phyloP scores from a whole-genome alignment of 2,329 filamentous ascomycete species.

The Fusarium virguliforme region DNA sequence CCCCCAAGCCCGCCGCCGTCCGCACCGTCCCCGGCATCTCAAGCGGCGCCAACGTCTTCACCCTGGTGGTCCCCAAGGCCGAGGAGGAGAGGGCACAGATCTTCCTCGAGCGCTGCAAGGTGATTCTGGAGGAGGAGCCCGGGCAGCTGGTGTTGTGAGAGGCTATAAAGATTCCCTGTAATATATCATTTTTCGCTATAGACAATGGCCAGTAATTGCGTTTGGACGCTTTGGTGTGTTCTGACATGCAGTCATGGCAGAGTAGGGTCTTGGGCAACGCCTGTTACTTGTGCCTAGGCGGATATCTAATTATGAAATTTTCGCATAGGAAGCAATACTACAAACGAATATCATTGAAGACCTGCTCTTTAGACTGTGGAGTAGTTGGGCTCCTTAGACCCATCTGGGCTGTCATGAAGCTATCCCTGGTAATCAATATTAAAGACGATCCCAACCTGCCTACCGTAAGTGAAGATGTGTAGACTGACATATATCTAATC shows the following conservation, averaged over 20 bases:
- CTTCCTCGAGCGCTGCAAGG: slow-evolving; percentile 91
- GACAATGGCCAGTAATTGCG: slow-evolving; percentile 49
- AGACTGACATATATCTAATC: no score
- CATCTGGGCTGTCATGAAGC: no score
- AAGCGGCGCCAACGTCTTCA: slow-evolving; percentile 82
- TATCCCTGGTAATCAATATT: no score
- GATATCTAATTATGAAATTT: slow-evolving; percentile 8
- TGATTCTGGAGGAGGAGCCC: slow-evolving; percentile 84
- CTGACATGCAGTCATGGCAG: slow-evolving; percentile 14
- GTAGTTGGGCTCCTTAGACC: no score
- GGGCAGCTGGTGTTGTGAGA: slow-evolving; percentile 79
- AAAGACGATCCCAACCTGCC: no score
- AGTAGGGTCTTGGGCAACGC: background rate
- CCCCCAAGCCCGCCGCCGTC: slow-evolving; percentile 48
- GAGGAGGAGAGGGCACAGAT: slow-evolving; percentile 87
- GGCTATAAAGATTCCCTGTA: slow-evolving; percentile 51
- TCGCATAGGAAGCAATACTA: background rate
- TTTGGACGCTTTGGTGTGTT: slow-evolving; percentile 36
- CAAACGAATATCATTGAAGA: background rate
- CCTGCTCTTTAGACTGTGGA: background rate
- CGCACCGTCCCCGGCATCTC: slow-evolving; percentile 64
- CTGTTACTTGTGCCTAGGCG: background rate
- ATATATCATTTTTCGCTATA: slow-evolving; percentile 52
- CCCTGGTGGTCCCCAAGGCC: slow-evolving; percentile 81
- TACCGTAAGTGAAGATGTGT: no score